A percentile compares a stretch with the other conserved stretches of the same genome.
Evolutionary conservation across 2,329 filamentous ascomycete species (phyloP).

Genomic region (Fusarium vanettenii): DNA sequence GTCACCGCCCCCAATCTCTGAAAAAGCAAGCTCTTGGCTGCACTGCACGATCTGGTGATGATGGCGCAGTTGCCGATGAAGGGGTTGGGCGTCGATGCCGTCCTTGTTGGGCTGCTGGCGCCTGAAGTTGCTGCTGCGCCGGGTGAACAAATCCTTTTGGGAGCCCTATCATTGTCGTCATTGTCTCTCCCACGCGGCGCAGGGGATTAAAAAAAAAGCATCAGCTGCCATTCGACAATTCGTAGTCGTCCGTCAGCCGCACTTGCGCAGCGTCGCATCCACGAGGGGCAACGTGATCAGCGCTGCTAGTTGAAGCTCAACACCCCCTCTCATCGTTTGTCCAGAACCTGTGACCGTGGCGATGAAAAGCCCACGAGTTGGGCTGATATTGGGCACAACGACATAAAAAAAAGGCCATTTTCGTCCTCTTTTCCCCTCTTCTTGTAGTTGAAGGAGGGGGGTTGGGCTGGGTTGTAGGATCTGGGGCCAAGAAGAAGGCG

Average conservation of each 20-base stretch:
- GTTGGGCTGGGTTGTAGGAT: background rate
- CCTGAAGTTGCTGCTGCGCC: background rate
- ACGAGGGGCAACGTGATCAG: constrained; percentile 41
- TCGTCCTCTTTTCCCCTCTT: background rate
- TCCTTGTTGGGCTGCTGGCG: constrained; percentile 14
- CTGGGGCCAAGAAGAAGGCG: background rate
- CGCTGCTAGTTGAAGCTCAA: constrained; percentile 15
- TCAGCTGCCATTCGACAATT: constrained; percentile 30
- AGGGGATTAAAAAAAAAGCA: background rate
- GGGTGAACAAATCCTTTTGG: background rate
- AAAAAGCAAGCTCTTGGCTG: background rate
- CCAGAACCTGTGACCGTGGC: constrained; percentile 20
- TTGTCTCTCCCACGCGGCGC: constrained; percentile 9
- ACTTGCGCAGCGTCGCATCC: constrained; percentile 38
- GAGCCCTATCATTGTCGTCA: constrained; percentile 10
- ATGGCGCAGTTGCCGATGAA: constrained; percentile 10
- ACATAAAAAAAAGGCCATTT: constrained; percentile 6
- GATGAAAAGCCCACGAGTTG: constrained; percentile 20
- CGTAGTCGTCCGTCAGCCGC: constrained; percentile 27
- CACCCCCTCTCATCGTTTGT: background rate
- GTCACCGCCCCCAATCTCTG: constrained; percentile 2
- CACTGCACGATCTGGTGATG: constrained; percentile 7
- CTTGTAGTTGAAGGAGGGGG: background rate
- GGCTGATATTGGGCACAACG: constrained; percentile 34
- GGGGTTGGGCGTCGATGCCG: constrained; percentile 23